Evolutionary conservation across 2,329 filamentous ascomycete genomes (phyloP).

Genomic region (Claviceps sp.): DNA sequence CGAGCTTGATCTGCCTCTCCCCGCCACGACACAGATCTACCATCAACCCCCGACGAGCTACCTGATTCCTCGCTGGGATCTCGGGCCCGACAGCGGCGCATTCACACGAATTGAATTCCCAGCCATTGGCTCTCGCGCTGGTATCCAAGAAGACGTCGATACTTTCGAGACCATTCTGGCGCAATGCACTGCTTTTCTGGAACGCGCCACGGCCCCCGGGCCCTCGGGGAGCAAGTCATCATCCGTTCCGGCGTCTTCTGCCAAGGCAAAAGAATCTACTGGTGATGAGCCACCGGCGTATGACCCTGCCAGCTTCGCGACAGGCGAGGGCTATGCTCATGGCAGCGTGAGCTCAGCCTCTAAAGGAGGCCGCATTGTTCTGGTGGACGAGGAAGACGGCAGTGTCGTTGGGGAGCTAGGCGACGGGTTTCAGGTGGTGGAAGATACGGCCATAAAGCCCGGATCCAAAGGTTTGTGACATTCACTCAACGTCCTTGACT

Average conservation of each 20-base stretch:
- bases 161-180: constrained; percentile 96
- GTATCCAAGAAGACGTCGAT: constrained; percentile 81
- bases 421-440: constrained; percentile 67
- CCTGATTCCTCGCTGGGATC: constrained; percentile 87
- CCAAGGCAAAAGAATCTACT: constrained; percentile 27
- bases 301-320: constrained; percentile 68
- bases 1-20: constrained; percentile 84
- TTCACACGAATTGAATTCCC: constrained; percentile 94
- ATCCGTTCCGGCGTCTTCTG: constrained; percentile 10
- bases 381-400: constrained; percentile 91
- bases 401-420: constrained; percentile 87
- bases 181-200: constrained; percentile 93
- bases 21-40: constrained; percentile 93
- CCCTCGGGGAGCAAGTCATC: constrained; percentile 18
- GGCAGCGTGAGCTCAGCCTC: constrained; percentile 41
- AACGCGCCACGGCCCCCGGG: constrained; percentile 57
- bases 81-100: constrained; percentile 74
- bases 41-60: constrained; percentile 89
- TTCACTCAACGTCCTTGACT: no score
- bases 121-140: constrained; percentile 51
- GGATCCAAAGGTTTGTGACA: constrained; percentile 72
- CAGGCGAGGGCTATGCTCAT: constrained; percentile 64
- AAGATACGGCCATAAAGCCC: constrained; percentile 60
- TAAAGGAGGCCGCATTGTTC: constrained; percentile 66
- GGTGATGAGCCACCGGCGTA: constrained; percentile 47